Evolutionary conservation across 305 asterid genomes (phyloP), one percentile per base, ranked within the genome.

Genomic region (Stenogyne calaminthoides): DNA sequence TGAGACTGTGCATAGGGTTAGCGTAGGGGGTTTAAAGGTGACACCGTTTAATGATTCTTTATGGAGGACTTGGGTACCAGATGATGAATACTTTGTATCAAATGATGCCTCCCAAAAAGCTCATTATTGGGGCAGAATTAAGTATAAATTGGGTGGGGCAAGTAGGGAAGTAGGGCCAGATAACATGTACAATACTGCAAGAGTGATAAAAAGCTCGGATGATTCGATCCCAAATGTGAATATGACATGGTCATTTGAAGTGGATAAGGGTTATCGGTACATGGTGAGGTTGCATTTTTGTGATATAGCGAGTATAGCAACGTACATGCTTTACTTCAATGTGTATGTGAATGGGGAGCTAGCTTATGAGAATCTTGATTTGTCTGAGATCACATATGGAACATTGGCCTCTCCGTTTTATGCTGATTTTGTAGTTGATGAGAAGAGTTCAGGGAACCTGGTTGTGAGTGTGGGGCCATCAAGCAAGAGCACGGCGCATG

Each of bases 41-140:
- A 94, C 99, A 1, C 99, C 99, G 39, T 91, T 90, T 63, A 94
- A 94, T 37, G 99, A 94, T 81, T 90, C 99, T 12, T 19, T 94
- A 20, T 91, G 97, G 97, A 94, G 99, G 64, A 87, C 96, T 52
- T 94, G 97, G 99, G 74, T 85, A 7, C 62, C 89, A 0, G 99
- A 94, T 81, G 96, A 87, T 59, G 78, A 76, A 72, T 79, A 70
- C 84, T 57, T 88, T 44, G 70, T 69, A 27, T 78, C 82, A 0
- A 58, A 52, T 15, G 78, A 83, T n/a, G 85, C 77, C n/a, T 81
- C 82, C 4, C 79, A 85, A 36, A 62, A 46, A 22, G 69, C 85
- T 42, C 82, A 78, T 62, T 91, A 85, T 75, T 81, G 88, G 58
- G 99, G 97, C 9, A 77, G 85, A 77, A 88, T 91, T 70, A 80